Evolutionary conservation across 2,329 filamentous ascomycete species (phyloP), one percentile per base, ranked within the genome.

Genomic region (Zymoseptoria pseudotritici): DNA sequence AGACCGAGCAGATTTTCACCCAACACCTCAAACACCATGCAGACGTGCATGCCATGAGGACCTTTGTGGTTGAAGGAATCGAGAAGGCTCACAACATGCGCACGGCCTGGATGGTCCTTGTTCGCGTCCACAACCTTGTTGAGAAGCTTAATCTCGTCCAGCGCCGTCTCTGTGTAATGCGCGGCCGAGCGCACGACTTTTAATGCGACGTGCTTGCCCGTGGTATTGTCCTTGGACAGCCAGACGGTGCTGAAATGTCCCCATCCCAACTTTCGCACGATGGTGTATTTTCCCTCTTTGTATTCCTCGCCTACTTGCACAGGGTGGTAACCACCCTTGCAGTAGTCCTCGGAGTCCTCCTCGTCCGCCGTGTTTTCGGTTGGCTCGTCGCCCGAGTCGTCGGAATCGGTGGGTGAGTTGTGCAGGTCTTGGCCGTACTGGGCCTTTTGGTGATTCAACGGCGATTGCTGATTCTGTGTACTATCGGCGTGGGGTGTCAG

Each of bases 181-280:
- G 93, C 92, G 60, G 94, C 94, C 42, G 93, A 97, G 69, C 94
- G 90, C 64, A 99, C 94, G 62, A 99, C 93, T 79, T 99, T 99
- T 69, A 99, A 83, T 58, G 94, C 94, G 71, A 99, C 94, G 75
- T 99, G 94, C 79, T 95, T 97, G 72, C 87, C 87, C 61, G 86
- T 92, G 61, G 82, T 85, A 71, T 95, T 96, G 79, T 97, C 93
- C 75, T 89, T 79, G 78, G 85, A 86, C 64, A 87, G 76, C 85
- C 85, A 97, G 68, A 97, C 93, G 36, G 93, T 99, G n/a, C 93
- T 97, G 79, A 97, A 99, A 73, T 97, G 93, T 64, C 94, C 94
- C 93, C 93, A 97, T 68, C 93, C 93, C 57, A 97, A 83, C 80
- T 97, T 97, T 78, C 92, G 89, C 75, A 97, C 89, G 60, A 97